phyloP scores from a whole-genome alignment of 306 rosid species.

The Citrullus mucosospermus region DNA sequence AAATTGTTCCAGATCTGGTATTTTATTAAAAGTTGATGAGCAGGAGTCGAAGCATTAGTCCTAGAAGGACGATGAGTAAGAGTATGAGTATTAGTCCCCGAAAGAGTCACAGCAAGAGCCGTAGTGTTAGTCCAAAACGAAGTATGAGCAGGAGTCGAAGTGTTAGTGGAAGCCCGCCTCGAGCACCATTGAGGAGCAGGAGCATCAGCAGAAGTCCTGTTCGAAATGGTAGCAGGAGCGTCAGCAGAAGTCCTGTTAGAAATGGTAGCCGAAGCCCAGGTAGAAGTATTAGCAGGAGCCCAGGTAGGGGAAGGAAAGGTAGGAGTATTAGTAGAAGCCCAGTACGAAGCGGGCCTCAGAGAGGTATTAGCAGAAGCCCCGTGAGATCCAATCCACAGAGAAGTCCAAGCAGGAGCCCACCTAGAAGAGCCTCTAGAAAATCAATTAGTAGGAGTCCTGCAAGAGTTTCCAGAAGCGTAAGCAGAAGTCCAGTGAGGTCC shows the following conservation, averaged over 20 bases:
- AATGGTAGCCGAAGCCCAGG: slow-evolving; percentile 35
- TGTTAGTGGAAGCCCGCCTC: slow-evolving; percentile 35
- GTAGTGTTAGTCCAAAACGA: slow-evolving; percentile 36
- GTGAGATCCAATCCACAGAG: slow-evolving; percentile 25
- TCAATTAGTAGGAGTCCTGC: slow-evolving; percentile 56
- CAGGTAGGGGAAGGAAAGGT: slow-evolving; percentile 28
- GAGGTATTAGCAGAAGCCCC: slow-evolving; percentile 35
- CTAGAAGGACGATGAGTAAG: slow-evolving; percentile 73
- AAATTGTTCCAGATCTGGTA: slow-evolving; percentile 46
- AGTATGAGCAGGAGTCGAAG: slow-evolving; percentile 39
- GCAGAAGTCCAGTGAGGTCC: slow-evolving; percentile 69
- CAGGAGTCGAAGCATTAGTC: slow-evolving; percentile 95
- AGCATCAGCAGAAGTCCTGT: slow-evolving; percentile 60
- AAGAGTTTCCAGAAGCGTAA: slow-evolving; percentile 40
- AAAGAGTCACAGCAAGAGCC: slow-evolving; percentile 48
- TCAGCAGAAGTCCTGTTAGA: slow-evolving; percentile 40
- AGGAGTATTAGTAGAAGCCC: slow-evolving; percentile 47
- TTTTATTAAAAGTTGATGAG: slow-evolving; percentile 64
- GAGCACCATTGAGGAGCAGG: slow-evolving; percentile 23
- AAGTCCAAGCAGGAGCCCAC: slow-evolving; percentile 49
- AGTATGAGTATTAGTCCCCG: slow-evolving; percentile 90
- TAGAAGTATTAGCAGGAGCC: slow-evolving; percentile 31
- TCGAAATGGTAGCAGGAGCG: slow-evolving; percentile 33
- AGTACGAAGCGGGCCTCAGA: slow-evolving; percentile 19
- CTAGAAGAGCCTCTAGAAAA: slow-evolving; percentile 33